Evolutionary conservation across 352 stramenopile species (phyloP).

Genomic region (Pythium rishiriense): DNA sequence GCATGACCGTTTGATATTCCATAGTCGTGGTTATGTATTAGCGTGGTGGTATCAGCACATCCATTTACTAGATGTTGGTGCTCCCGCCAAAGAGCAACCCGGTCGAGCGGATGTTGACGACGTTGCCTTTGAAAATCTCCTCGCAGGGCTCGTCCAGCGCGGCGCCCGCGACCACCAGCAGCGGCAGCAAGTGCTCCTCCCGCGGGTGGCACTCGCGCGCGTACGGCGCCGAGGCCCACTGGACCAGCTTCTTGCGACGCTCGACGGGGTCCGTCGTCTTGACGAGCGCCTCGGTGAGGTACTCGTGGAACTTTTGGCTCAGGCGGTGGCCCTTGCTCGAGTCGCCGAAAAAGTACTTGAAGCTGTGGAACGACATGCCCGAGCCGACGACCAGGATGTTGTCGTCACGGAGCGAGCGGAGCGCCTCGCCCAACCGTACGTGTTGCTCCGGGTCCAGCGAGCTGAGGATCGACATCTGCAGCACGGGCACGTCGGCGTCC

Average conservation of each 20-base stretch:
- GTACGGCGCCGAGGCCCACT: constrained; percentile 43
- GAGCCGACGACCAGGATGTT: constrained; percentile 86
- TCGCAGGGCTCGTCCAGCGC: constrained; percentile 46
- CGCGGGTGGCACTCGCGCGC: constrained; percentile 40
- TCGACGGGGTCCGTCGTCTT: constrained; percentile 6
- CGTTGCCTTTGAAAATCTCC: constrained; percentile 27
- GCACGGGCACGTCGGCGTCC: constrained; percentile 85
- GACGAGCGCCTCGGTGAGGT: constrained; percentile 15
- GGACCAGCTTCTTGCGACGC: constrained; percentile 23
- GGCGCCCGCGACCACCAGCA: constrained; percentile 50
- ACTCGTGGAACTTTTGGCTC: constrained; percentile 22
- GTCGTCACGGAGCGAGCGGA: constrained; percentile 66
- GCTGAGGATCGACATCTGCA: constrained; percentile 32
- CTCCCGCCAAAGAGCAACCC: no score
- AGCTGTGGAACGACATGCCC: constrained; percentile 35
- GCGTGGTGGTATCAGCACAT: no score
- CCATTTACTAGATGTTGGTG: no score
- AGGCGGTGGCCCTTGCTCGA: constrained; percentile 5
- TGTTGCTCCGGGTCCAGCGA: constrained; percentile 53
- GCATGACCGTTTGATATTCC: no score
- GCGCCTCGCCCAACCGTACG: constrained; percentile 63
- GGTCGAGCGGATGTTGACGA: not conserved
- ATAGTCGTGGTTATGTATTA: no score
- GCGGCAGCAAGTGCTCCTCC: constrained; percentile 60
- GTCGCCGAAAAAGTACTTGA: constrained; percentile 24